phyloP scores from a whole-genome alignment of 179 eudicot genomes.

The Nepenthes alata region DNA sequence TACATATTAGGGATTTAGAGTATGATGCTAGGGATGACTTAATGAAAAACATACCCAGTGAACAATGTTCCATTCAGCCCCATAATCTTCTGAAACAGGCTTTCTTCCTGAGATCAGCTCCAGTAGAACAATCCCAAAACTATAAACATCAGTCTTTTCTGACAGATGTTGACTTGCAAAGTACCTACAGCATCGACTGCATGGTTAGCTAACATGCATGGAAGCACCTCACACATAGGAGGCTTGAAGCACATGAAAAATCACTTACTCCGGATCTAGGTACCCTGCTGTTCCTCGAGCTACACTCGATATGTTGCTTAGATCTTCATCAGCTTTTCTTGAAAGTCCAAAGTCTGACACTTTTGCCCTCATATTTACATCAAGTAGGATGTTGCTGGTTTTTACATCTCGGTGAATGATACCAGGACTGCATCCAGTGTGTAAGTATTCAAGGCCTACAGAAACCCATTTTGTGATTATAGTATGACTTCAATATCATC shows the following conservation, averaged over 20 bases:
- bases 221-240: not conserved
- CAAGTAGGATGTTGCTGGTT: conserved; percentile 95
- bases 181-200: conserved; percentile 33
- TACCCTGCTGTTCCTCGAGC: conserved; percentile 95
- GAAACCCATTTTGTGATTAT: conserved; percentile 4
- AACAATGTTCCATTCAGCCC: conserved; percentile 87
- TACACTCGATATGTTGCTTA: conserved; percentile 76
- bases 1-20: no score
- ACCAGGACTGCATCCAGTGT: conserved; percentile 93
- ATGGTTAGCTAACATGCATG: conserved; percentile 1
- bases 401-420: conserved; percentile 94
- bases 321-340: conserved; percentile 78
- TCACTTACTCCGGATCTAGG: conserved; percentile 85
- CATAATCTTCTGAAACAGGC: conserved; percentile 76
- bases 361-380: conserved; percentile 94
- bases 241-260: not conserved
- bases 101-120: conserved; percentile 92
- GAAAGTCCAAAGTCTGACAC: conserved; percentile 96
- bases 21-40: not conserved
- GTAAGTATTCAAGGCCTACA: conserved; percentile 88
- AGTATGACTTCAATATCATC: not conserved
- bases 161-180: conserved; percentile 81
- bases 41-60: conserved; percentile 61
- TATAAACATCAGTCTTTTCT: conserved; percentile 83
- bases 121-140: conserved; percentile 87